These are phyloP conservation scores for Starmera caribaea DNA, from an alignment of 805 yeast species.

Conservation along the genomic window DNA sequence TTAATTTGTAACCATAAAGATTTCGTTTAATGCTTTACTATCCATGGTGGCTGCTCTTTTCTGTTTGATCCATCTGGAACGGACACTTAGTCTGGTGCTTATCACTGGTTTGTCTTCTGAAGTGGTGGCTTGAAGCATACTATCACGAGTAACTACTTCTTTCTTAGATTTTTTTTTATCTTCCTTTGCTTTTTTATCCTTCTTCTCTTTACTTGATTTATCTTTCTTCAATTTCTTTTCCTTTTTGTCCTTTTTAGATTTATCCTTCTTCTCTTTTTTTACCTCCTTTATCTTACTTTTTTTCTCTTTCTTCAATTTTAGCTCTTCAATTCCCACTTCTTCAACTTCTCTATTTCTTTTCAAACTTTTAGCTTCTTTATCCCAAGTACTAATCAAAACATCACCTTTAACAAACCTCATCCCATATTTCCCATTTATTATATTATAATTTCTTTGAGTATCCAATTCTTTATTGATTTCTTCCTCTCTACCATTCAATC, in stretches of 20 bases:
- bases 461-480: conserved; percentile 57
- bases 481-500: conserved; percentile 79
- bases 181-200: conserved; percentile 19
- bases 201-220: conserved; percentile 21
- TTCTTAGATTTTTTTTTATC: conserved; percentile 20
- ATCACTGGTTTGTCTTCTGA: conserved; percentile 25
- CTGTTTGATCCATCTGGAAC: conserved; percentile 83
- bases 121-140: conserved; percentile 30
- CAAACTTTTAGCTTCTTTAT: conserved; percentile 38
- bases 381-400: conserved; percentile 76
- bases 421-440: conserved; percentile 83
- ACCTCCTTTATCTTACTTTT: conserved; percentile 19
- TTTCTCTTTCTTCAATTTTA: conserved; percentile 18
- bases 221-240: conserved; percentile 19
- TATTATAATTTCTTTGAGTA: conserved; percentile 53
- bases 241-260: conserved; percentile 17
- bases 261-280: conserved; percentile 16
- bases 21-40: conserved; percentile 80
- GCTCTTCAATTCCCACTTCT: conserved; percentile 12
- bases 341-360: conserved; percentile 22
- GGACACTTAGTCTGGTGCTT: conserved; percentile 55
- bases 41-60: conserved; percentile 91
- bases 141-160: conserved; percentile 27
- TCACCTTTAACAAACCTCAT: conserved; percentile 83
- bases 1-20: conserved; percentile 70